Evolutionary conservation across 2,329 filamentous ascomycete genomes (phyloP), one percentile per base, ranked within the genome.

Genomic region (Talaromyces verruculosus): DNA sequence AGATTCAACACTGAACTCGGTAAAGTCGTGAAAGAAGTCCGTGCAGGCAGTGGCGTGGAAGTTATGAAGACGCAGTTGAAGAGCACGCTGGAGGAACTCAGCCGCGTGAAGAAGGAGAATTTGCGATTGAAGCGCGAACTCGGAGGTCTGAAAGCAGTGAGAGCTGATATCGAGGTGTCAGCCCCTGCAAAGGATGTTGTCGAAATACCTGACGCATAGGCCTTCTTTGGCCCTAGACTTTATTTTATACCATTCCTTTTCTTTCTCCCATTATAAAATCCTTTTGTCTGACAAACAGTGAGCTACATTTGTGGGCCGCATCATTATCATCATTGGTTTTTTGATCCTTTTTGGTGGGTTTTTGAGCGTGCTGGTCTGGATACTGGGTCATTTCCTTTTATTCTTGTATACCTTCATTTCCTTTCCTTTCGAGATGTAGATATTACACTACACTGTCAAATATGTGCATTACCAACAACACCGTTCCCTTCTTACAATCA

Each of bases 1-100:
- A 89, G 89, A 67, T 97, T 97, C 82, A 97, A 97, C 73, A 87
- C 88, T n/a, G 94, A 97, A 79, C 81, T 98, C 58, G 90, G 87
- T 71, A 92, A 91, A 81, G 91, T 97, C 67, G 84, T 93, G 51
- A 90, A 88, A 76, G 91, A 89, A 47, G 84, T 95, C 58, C 89
- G 89, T 70, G 87, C 87, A 3, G 89, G 90, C 59, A 90, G 92
- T 49, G 92, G 91, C 11, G 91, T 91, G 71, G 91, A 93, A 72
- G 91, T 94, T 71, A 79, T 97, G 67, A 84, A 93, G 73, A 80
- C 80, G 41, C 87, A 88, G 74, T 76, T 97, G 67, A 89, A 86
- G 70, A 91, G 92, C 69, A 85, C 87, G 61, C 85, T 90, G 70
- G 93, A 96, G 68, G 93, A 97, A 78, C 86, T 88, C 65, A 88